Conservation (phyloP, 169 alveolate species). For the Babesia divergens region DNA sequence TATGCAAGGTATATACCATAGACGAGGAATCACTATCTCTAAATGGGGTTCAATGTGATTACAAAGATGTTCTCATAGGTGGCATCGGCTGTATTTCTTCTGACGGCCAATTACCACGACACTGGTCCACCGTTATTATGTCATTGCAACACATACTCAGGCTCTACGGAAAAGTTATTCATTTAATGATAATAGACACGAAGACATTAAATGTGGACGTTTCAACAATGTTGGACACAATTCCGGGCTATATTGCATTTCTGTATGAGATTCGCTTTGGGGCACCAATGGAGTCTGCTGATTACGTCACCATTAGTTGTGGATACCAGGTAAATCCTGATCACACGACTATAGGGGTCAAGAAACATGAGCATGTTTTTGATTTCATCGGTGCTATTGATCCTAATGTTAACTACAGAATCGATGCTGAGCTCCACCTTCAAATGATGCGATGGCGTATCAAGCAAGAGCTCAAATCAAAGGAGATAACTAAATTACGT, state of each 20-base stretch:
- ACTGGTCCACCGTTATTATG: slow-evolving; percentile 21
- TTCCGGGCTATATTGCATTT: background rate
- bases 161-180: background rate
- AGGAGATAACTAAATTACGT: slow-evolving; percentile 44
- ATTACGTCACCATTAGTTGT: background rate
- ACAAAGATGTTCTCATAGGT: background rate
- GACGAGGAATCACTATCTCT: background rate
- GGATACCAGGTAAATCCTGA: slow-evolving; percentile 4
- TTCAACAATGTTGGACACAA: background rate
- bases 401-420: slow-evolving; percentile 23
- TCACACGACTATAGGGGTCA: background rate
- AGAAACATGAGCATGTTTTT: slow-evolving; percentile 9
- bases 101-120: slow-evolving; percentile 6
- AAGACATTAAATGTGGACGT: background rate
- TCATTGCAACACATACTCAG: slow-evolving; percentile 1
- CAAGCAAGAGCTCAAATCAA: slow-evolving; percentile 57
- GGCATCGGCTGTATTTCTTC: slow-evolving; percentile 6
- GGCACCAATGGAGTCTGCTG: background rate
- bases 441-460: slow-evolving; percentile 73
- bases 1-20: background rate
- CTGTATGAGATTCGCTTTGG: background rate
- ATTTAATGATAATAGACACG: background rate
- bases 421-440: slow-evolving; percentile 63
- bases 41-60: background rate
- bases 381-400: slow-evolving; percentile 44